phyloP scores from a whole-genome alignment of 1,284 basidiomycete genomes.

The Ceratobasidium theobromae region DNA sequence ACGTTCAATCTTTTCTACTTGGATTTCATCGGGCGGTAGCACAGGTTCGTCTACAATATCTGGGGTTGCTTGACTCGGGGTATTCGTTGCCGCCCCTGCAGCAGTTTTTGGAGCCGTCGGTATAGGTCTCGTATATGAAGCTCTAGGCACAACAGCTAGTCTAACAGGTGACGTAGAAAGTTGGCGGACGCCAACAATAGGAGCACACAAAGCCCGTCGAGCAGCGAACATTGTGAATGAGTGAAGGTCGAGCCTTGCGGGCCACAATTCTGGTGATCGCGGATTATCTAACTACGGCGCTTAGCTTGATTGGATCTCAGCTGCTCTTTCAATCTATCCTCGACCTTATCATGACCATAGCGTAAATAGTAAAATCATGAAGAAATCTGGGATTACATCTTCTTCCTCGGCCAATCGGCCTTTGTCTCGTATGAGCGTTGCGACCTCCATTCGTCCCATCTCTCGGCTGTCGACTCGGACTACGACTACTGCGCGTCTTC shows the following conservation, averaged over 20 bases:
- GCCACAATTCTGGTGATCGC: background rate
- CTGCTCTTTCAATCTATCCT: too few relatives aligned
- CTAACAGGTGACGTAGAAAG: background rate
- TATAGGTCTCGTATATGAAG: background rate
- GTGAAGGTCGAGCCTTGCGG: conserved; percentile 13
- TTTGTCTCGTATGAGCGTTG: conserved; percentile 15
- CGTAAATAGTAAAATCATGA: conserved; percentile 7
- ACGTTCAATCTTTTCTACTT: conserved; percentile 4
- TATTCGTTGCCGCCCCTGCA: conserved; percentile 15
- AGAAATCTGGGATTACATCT: conserved; percentile 5
- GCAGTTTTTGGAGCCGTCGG: conserved; percentile 1
- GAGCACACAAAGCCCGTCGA: conserved; percentile 3
- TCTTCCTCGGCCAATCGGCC: conserved; percentile 16
- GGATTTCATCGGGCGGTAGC: conserved; percentile 1
- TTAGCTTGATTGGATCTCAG: background rate
- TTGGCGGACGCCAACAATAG: background rate
- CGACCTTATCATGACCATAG: background rate
- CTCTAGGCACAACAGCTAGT: background rate
- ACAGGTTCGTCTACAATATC: background rate
- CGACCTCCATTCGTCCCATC: conserved; percentile 11
- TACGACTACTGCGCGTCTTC: conserved; percentile 29
- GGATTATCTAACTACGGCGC: conserved; percentile 8
- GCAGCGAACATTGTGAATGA: conserved; percentile 9
- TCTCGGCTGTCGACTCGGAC: conserved; percentile 31
- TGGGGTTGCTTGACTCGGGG: conserved; percentile 13